phyloP scores from a whole-genome alignment of 169 alveolate genomes.

The Plasmodium relictum region DNA sequence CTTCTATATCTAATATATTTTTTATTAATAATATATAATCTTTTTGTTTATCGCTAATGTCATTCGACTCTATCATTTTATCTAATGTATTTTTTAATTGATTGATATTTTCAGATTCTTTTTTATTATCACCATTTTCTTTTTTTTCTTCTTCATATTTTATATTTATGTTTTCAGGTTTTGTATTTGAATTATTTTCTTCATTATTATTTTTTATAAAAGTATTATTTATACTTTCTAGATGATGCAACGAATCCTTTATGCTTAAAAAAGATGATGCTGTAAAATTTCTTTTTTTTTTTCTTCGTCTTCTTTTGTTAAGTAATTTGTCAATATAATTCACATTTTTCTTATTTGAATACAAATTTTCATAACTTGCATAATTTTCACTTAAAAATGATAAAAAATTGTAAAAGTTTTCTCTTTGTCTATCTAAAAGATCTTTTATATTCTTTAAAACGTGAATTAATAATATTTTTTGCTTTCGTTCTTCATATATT shows the following conservation, averaged over 20 bases:
- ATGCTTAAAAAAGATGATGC: background rate
- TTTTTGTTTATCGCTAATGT: constrained; percentile 28
- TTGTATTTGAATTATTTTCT: background rate
- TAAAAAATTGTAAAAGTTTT: constrained; percentile 37
- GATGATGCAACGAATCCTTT: background rate
- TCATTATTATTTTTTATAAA: background rate
- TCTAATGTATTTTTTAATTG: constrained; percentile 1
- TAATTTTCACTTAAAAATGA: constrained; percentile 66
- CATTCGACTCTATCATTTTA: background rate
- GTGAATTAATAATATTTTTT: constrained; percentile 46
- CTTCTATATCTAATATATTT: constrained; percentile 32
- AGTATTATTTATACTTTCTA: background rate
- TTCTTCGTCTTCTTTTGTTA: background rate
- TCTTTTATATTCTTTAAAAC: constrained; percentile 52
- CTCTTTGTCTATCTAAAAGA: constrained; percentile 44
- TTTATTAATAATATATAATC: constrained; percentile 28
- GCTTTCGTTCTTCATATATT: constrained; percentile 46
- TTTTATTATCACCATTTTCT: constrained; percentile 5
- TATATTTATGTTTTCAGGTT: background rate
- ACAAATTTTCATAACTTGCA: constrained; percentile 34
- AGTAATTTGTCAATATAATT: background rate
- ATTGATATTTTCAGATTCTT: background rate
- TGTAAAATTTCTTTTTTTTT: background rate
- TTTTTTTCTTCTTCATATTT: background rate
- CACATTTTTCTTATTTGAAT: background rate